Evolutionary conservation across 306 rosid genomes (phyloP), one percentile per base, ranked within the genome.

Genomic region (Aeschynomene evenia): DNA sequence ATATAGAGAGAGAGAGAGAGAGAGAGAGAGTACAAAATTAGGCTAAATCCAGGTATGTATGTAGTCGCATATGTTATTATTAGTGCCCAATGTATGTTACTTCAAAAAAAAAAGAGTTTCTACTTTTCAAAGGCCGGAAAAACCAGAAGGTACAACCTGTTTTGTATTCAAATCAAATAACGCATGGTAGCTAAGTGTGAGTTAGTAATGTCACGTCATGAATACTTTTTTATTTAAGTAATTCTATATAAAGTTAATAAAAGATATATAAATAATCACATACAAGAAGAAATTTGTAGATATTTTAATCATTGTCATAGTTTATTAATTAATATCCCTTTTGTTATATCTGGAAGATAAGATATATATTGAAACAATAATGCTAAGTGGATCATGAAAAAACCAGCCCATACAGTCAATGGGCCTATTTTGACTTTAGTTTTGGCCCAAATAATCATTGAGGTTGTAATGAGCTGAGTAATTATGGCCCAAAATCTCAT

Each of bases 111-210:
- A n/a, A n/a, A 46, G 58, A 28, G 50, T 36, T 51, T 59, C 69
- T 21, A 60, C 69, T 72, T 60, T 69, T 72, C 9, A 48, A 60
- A 60, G 53, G 51, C 61, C 48, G 60, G 37, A 72, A 72, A 60
- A 60, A 36, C 52, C 37, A 36, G 68, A 49, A 72, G 8, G 61
- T 40, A 34, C 33, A 22, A 22, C 62, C 28, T 60, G 36, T 48
- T 59, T 48, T 59, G 43, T 49, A n/a, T n/a, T n/a, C n/a, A n/a
- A n/a, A n/a, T 61, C 55, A 61, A 46, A 31, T 61, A 71, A 46
- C 22, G 51, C n/a, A n/a, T 21, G 60, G 56, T 37, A 24, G 26
- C 22, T 13, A 56, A 55, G 15, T 21, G 19, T 33, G 51, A 48
- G 51, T 59, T 5, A 59, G 59, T 21, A 46, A 10, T 71, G 51